A percentile compares a stretch with the other conserved stretches of the same genome.
These are phyloP conservation scores for Syncephalastrum sp. DNA, from an alignment of 371 early-diverging fungal genomes.

Conservation along the genomic window DNA sequence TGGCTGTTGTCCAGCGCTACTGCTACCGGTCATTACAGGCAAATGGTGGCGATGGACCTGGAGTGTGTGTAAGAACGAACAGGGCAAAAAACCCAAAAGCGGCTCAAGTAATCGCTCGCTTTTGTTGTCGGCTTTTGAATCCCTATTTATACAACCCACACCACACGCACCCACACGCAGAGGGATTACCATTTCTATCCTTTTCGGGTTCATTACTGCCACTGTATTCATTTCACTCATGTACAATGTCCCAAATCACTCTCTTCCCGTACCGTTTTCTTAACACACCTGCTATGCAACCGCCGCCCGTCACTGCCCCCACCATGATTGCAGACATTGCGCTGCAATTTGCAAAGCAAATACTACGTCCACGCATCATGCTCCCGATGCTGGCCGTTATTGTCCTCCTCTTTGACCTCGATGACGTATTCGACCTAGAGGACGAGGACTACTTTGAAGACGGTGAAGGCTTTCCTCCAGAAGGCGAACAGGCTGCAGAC, in stretches of 20 bases:
- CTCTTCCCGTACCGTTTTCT: constrained; percentile 15
- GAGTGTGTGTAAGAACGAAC: no score
- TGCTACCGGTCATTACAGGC: no score
- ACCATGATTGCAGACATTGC: constrained; percentile 35
- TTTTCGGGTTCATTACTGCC: no score
- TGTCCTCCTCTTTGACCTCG: constrained; percentile 44
- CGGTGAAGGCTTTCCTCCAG: constrained; percentile 13
- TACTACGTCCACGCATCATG: constrained; percentile 37
- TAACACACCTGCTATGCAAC: constrained; percentile 5
- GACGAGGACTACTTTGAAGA: constrained; percentile 26
- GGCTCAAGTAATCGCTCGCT: no score
- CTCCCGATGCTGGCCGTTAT: constrained; percentile 38
- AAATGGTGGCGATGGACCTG: no score
- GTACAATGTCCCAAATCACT: not conserved
- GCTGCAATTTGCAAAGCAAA: constrained; percentile 38
- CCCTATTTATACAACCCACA: no score
- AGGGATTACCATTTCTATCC: no score
- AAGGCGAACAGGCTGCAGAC: no score
- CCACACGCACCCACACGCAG: no score
- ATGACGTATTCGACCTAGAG: constrained; percentile 41
- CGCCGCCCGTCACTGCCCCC: constrained; percentile 2
- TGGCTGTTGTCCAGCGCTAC: constrained; percentile 11
- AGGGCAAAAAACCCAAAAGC: no score
- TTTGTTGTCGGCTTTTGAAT: no score
- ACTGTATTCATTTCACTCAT: no score